A percentile compares a stretch with the other conserved stretches of the same genome.
These are phyloP conservation scores for Annulohypoxylon stygium DNA, from an alignment of 495 filamentous ascomycete species.

Conservation along the genomic window DNA sequence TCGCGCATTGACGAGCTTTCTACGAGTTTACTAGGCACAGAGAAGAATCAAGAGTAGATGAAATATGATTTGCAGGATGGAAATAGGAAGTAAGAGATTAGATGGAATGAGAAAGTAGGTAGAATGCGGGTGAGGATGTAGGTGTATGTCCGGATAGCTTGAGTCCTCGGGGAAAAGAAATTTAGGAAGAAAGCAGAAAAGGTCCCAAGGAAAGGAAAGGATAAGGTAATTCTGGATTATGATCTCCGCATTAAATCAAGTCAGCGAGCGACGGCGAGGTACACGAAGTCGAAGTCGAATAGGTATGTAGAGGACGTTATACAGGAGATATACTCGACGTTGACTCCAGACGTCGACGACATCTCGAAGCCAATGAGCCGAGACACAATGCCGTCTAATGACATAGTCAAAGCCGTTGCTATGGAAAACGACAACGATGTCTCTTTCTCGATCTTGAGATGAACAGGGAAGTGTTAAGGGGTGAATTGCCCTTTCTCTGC, in stretches of 20 bases:
- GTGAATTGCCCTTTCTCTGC: constrained; percentile 3
- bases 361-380: not conserved
- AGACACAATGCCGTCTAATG: not conserved
- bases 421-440: not conserved
- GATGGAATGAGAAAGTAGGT: not conserved
- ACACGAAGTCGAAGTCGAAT: not conserved
- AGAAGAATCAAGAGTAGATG: not conserved
- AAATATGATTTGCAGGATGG: not conserved
- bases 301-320: not conserved
- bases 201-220: not conserved
- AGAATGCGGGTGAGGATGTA: not conserved
- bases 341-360: not conserved
- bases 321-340: not conserved
- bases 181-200: not conserved
- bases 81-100: not conserved
- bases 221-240: not conserved
- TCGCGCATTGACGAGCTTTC: not conserved
- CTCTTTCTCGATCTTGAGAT: not conserved
- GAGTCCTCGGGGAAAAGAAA: not conserved
- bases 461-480: constrained; percentile 2
- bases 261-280: not conserved
- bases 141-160: not conserved
- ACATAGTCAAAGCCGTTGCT: not conserved
- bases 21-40: not conserved
- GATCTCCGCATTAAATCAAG: not conserved